phyloP scores from a whole-genome alignment of 225 moss, liverwort and hornwort species.

The Bryoerythrophyllum caledonicum region DNA sequence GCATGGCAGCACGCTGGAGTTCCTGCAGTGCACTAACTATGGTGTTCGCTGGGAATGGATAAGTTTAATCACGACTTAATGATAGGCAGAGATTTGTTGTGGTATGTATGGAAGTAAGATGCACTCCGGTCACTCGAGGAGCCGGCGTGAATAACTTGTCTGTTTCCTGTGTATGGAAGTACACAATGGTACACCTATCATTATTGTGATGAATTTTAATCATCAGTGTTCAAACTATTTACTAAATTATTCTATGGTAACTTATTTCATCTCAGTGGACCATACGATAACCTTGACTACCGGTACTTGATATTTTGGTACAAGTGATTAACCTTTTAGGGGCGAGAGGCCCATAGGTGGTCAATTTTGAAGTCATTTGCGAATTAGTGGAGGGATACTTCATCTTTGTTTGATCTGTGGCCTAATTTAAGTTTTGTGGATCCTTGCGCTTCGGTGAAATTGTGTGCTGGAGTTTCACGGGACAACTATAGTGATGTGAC shows the following conservation, averaged over 20 bases:
- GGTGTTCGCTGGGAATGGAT: not conserved
- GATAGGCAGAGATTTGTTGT: not conserved
- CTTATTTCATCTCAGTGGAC: not conserved
- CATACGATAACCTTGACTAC: not conserved
- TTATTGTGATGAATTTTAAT: not conserved
- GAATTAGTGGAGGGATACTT: no score
- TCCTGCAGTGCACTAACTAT: not conserved
- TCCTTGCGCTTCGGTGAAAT: no score
- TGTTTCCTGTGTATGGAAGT: not conserved
- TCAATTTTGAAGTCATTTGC: no score
- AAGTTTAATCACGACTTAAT: not conserved
- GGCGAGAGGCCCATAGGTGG: no score
- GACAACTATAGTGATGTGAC: no score
- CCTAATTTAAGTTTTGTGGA: no score
- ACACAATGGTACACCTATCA: not conserved
- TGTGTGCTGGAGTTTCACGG: no score
- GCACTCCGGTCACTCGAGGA: no score
- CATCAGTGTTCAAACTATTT: no score
- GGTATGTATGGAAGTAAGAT: not conserved
- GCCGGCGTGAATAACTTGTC: no score
- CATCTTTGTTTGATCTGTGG: no score
- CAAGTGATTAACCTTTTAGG: not conserved
- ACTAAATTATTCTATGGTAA: not conserved
- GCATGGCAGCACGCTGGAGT: not conserved
- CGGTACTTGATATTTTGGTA: not conserved